These are phyloP conservation scores for Monosporozyma servazzii DNA, from an alignment of 805 yeast genomes.

Conservation along the genomic window DNA sequence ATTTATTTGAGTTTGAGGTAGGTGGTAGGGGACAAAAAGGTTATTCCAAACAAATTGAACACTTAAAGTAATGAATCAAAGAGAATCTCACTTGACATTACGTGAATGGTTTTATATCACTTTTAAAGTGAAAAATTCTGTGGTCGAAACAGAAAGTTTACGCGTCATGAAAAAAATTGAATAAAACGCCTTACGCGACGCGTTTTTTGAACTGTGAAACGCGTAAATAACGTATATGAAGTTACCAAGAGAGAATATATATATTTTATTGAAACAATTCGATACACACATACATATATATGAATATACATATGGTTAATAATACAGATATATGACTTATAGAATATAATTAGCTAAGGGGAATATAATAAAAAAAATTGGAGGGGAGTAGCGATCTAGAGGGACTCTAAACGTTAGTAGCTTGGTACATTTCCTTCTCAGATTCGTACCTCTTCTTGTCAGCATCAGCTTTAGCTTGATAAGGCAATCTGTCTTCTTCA, in stretches of 20 bases:
- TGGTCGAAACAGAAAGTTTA: background rate
- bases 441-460: conserved; percentile 97
- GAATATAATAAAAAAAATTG: background rate
- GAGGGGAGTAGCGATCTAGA: too few species aligned
- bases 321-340: background rate
- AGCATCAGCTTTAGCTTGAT: conserved; percentile 85
- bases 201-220: background rate
- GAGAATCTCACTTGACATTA: background rate
- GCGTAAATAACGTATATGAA: background rate
- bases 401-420: conserved; percentile 24
- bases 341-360: background rate
- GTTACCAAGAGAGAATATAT: background rate
- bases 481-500: conserved; percentile 78
- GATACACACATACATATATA: background rate
- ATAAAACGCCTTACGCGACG: conserved; percentile 7
- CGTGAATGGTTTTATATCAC: background rate
- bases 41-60: background rate
- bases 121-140: background rate
- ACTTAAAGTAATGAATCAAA: too few species aligned
- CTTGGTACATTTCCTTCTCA: conserved; percentile 81
- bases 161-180: background rate
- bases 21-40: background rate
- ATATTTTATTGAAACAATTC: background rate
- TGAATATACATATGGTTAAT: background rate
- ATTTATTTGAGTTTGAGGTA: background rate